Conservation (phyloP, 768 basidiomycete species). For the Russula dissimulans region DNA sequence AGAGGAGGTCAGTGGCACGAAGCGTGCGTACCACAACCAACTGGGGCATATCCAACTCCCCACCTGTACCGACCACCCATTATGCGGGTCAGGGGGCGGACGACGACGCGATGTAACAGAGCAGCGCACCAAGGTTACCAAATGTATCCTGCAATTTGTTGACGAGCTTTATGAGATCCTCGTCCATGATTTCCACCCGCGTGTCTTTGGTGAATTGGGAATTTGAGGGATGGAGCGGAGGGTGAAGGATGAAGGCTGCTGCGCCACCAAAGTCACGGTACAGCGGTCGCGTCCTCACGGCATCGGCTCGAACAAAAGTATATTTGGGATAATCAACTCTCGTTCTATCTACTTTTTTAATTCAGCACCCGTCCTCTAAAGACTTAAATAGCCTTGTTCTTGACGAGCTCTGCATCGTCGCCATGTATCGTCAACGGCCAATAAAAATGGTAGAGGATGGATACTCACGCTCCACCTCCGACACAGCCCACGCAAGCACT, state of each 20-base stretch:
- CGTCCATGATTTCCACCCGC: constrained; percentile 57
- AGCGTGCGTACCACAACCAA: constrained; percentile 64
- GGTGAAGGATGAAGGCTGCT: background rate
- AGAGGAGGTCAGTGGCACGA: background rate
- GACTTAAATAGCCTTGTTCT: constrained; percentile 77
- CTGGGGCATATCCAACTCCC: constrained; percentile 90
- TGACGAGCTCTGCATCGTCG: constrained; percentile 62
- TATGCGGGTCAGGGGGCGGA: constrained; percentile 9
- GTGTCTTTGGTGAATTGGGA: background rate
- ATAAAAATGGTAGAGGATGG: background rate
- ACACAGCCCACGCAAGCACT: constrained; percentile 66
- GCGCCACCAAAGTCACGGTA: background rate
- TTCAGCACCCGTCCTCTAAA: background rate
- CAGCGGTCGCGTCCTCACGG: constrained; percentile 7
- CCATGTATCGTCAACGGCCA: background rate
- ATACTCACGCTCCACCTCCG: constrained; percentile 90
- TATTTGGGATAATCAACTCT: constrained; percentile 2
- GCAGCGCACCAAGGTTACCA: constrained; percentile 65
- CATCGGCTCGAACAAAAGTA: constrained; percentile 10
- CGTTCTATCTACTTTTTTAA: constrained; percentile 13
- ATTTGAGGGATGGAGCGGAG: background rate
- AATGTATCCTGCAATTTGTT: constrained; percentile 95
- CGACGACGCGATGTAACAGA: constrained; percentile 6
- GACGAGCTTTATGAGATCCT: constrained; percentile 87
- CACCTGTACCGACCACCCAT: constrained; percentile 38